Base-by-base conservation (phyloP, 345 rosid genomes). In the Salix suchowensis region DNA sequence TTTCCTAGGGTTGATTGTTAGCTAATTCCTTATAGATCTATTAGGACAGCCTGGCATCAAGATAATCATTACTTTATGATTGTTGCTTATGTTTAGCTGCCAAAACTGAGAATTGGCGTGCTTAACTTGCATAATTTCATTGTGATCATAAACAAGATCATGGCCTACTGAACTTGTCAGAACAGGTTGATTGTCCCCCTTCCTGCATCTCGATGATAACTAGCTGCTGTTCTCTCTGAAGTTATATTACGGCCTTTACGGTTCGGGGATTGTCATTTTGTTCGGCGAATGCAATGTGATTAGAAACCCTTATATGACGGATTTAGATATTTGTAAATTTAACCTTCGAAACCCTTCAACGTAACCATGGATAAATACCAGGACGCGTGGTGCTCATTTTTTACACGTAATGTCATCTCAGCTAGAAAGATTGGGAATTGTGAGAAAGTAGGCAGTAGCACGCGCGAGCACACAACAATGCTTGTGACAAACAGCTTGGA, bases 1-100 rank as follows among this genome's bases (percentile, higher is more conserved):
- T 42, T 75, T 73, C 36, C 58, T 21, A 76, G 65, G 68, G n/a
- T 67, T 34, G 75, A 60, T 26, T 52, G 55, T 28, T 73, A 32
- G 30, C 52, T 23, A 42, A 60, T 48, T 71, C 26, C 77, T 40
- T 69, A 55, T 75, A 78, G 87, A 77, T 64, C 78, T 55, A 71
- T 32, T 76, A 60, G 77, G 73, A 78, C 73, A 40, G 55, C 62
- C 58, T 30, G 46, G 26, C 64, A 58, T 58, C 26, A 74, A 54
- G 34, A 2, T 39, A 46, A 58, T 11, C 26, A 23, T 28, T 81
- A 62, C 71, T 79, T 54, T 32, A 50, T 54, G 37, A 42, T 64
- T 39, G 23, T 73, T 61, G 70, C 64, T 55, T 67, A 21, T 67
- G 54, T 66, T 73, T 5, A 28, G 68, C 65, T 58, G 77, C 78